phyloP scores from a whole-genome alignment of 2,329 filamentous ascomycete genomes.

The Magnaporthiopsis rhizophila region DNA sequence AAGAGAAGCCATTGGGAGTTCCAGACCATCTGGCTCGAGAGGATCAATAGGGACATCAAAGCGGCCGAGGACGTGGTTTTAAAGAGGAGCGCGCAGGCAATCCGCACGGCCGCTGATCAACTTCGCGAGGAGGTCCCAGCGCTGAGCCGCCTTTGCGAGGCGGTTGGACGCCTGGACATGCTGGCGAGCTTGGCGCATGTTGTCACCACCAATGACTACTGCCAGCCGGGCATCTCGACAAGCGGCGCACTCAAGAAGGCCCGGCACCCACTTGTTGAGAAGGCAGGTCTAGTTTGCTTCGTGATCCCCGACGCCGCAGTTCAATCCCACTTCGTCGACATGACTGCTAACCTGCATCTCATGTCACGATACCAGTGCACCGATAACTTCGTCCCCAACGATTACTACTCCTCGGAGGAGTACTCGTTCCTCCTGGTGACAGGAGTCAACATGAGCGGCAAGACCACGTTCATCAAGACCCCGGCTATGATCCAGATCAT shows the following conservation, averaged over 20 bases:
- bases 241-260: slow-evolving; percentile 66
- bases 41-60: slow-evolving; percentile 68
- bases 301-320: not conserved
- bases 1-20: slow-evolving; percentile 77
- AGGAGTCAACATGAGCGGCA: slow-evolving; percentile 97
- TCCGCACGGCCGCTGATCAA: slow-evolving; percentile 63
- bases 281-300: slow-evolving; percentile 25
- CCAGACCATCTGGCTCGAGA: slow-evolving; percentile 76
- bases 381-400: slow-evolving; percentile 74
- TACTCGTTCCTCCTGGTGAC: slow-evolving; percentile 88
- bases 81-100: slow-evolving; percentile 68
- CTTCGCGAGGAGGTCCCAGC: slow-evolving; percentile 63
- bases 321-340: not conserved
- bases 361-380: not conserved
- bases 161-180: slow-evolving; percentile 83
- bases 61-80: slow-evolving; percentile 81
- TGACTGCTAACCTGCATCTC: not conserved
- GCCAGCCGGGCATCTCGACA: slow-evolving; percentile 59
- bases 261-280: slow-evolving; percentile 73
- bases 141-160: slow-evolving; percentile 79
- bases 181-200: slow-evolving; percentile 68
- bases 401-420: slow-evolving; percentile 75
- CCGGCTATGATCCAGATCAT: slow-evolving; percentile 81
- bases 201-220: slow-evolving; percentile 47
- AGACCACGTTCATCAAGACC: slow-evolving; percentile 88